Evolutionary conservation across 768 basidiomycete genomes (phyloP).

Genomic region (Amyloporia xantha): DNA sequence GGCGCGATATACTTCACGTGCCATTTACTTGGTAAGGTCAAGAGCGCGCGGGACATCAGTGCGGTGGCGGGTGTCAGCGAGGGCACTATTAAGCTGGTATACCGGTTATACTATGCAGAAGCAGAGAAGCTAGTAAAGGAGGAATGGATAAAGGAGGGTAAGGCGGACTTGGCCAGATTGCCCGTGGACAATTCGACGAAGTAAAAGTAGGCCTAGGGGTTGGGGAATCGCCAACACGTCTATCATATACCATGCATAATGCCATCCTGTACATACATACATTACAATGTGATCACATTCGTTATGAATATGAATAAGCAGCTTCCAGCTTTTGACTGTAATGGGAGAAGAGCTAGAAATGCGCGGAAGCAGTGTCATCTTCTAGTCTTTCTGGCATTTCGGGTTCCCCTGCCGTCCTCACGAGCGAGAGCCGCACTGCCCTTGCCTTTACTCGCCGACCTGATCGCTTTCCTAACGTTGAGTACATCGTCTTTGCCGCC

Average conservation of each 20-base stretch:
- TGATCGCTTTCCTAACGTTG: conserved; percentile 86
- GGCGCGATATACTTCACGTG: conserved; percentile 94
- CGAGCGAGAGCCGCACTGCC: conserved; percentile 55
- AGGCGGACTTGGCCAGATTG: conserved; percentile 43
- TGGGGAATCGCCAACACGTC: neutral
- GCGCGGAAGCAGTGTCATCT: too few relatives aligned
- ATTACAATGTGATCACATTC: conserved; percentile 8
- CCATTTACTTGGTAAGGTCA: conserved; percentile 66
- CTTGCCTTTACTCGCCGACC: conserved; percentile 62
- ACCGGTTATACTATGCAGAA: conserved; percentile 67
- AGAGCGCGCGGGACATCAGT: conserved; percentile 81
- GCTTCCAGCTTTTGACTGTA: neutral
- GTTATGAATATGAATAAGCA: neutral
- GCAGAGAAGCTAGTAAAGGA: conserved; percentile 77
- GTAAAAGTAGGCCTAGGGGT: conserved; percentile 4
- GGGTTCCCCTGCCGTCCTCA: conserved; percentile 25
- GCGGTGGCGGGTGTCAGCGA: conserved; percentile 91
- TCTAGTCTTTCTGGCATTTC: conserved; percentile 13
- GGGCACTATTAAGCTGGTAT: conserved; percentile 89
- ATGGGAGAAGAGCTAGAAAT: neutral
- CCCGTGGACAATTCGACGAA: conserved; percentile 25
- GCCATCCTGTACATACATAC: conserved; percentile 15
- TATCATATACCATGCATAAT: conserved; percentile 1
- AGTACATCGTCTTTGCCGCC: conserved; percentile 50
- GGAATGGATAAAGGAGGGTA: conserved; percentile 80